phyloP scores from a whole-genome alignment of 371 early-diverging fungal genomes.

The Haplosporangium sp. region DNA sequence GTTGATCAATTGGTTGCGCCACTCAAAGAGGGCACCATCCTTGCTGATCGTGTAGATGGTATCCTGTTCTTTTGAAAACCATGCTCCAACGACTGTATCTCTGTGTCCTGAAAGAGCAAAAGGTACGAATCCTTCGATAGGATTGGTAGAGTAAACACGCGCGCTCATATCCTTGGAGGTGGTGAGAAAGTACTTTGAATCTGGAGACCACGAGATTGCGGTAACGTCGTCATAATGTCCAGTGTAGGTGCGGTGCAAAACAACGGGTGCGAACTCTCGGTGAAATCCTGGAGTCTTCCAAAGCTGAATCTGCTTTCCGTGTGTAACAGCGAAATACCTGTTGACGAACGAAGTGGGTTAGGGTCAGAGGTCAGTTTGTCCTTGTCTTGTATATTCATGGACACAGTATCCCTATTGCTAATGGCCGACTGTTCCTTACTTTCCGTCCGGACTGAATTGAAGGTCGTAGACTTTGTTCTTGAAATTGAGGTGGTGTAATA shows the following conservation, averaged over 20 bases:
- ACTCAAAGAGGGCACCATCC: constrained; percentile 92
- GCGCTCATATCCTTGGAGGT: constrained; percentile 93
- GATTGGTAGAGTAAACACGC: constrained; percentile 80
- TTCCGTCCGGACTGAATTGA: constrained; percentile 85
- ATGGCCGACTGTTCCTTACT: constrained; percentile 43
- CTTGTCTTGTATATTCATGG: not conserved
- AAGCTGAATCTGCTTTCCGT: constrained; percentile 87
- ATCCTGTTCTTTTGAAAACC: constrained; percentile 86
- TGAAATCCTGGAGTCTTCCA: constrained; percentile 95
- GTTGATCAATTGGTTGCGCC: constrained; percentile 68
- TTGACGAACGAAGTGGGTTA: constrained; percentile 28
- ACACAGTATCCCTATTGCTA: not conserved
- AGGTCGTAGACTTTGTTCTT: constrained; percentile 82
- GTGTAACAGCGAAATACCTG: constrained; percentile 85
- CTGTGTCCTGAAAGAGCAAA: constrained; percentile 88
- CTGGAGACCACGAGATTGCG: constrained; percentile 87
- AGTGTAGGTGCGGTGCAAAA: constrained; percentile 77
- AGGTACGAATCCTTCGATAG: constrained; percentile 71
- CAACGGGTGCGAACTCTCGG: constrained; percentile 93
- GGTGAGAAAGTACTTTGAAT: constrained; percentile 86
- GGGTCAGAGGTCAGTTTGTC: not conserved
- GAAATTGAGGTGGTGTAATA: constrained; percentile 91
- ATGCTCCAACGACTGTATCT: constrained; percentile 89
- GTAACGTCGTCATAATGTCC: constrained; percentile 94
- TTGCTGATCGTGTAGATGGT: constrained; percentile 89